These are phyloP conservation scores for Coemansia sp. DNA, from an alignment of 192 early-diverging fungal species.

Conservation along the genomic window DNA sequence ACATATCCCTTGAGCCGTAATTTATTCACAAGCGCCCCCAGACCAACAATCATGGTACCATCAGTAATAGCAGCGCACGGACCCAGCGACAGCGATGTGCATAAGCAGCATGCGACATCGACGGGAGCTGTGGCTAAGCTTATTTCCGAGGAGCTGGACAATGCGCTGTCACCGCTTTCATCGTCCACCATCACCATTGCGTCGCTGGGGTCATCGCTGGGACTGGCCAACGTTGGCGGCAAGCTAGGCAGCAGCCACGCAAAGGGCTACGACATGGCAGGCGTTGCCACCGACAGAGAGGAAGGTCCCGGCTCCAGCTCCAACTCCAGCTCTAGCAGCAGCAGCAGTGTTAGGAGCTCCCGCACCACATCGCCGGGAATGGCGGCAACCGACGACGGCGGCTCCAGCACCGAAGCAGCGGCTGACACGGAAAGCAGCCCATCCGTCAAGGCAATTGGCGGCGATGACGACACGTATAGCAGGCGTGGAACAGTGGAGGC, in stretches of 20 bases:
- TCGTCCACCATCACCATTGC: constrained; percentile 52
- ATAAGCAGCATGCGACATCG: constrained; percentile 1
- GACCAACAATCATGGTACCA: constrained; percentile 16
- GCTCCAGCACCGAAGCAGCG: background rate
- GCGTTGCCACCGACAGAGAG: constrained; percentile 6
- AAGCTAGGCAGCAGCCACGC: background rate
- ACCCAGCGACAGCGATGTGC: constrained; percentile 2
- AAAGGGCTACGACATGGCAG: background rate
- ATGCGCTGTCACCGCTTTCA: constrained; percentile 47
- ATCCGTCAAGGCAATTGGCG: background rate
- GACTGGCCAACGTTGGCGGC: constrained; percentile 6
- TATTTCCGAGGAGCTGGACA: constrained; percentile 25
- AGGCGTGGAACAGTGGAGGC: constrained; percentile 29
- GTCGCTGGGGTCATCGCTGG: constrained; percentile 40
- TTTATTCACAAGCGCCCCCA: background rate
- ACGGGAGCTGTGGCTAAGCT: constrained; percentile 11
- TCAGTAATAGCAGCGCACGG: constrained; percentile 6
- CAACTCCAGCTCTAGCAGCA: constrained; percentile 1
- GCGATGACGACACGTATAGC: background rate
- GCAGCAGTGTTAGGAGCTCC: constrained; percentile 7
- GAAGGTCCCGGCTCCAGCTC: constrained; percentile 1
- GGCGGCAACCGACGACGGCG: background rate
- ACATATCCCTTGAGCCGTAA: background rate
- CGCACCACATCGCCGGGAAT: background rate
- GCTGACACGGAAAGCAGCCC: background rate